Conservation (phyloP, 371 early-diverging fungal genomes). For the Rhizopus stolonifer region DNA sequence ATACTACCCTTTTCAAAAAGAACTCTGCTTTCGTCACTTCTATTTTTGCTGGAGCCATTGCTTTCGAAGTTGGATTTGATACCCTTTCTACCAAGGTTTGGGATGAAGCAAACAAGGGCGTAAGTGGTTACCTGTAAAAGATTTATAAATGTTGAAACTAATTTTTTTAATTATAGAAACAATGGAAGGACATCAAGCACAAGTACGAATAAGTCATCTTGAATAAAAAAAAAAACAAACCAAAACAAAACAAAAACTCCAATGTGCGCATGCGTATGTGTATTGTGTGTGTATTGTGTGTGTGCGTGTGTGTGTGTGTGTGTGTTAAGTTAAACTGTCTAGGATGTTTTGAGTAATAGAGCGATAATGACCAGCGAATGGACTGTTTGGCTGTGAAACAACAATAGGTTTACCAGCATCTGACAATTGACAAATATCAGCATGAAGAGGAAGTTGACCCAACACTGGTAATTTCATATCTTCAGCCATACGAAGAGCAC, state of each 20-base stretch:
- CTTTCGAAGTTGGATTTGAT: conserved; percentile 78
- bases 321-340: conserved; percentile 18
- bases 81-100: conserved; percentile 64
- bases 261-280: no score
- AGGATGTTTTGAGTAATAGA: conserved; percentile 62
- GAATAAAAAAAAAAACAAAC: no score
- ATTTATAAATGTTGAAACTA: neutral
- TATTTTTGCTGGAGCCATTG: conserved; percentile 79
- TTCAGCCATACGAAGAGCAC: conserved; percentile 61
- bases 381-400: conserved; percentile 64
- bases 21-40: conserved; percentile 72
- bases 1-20: conserved; percentile 70
- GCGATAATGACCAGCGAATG: conserved; percentile 60
- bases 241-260: no score
- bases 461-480: conserved; percentile 65
- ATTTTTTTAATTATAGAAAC: conserved; percentile 37
- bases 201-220: conserved; percentile 65
- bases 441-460: conserved; percentile 80
- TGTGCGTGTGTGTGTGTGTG: neutral
- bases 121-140: conserved; percentile 46
- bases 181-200: conserved; percentile 77
- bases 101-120: conserved; percentile 83
- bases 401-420: conserved; percentile 83
- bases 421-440: conserved; percentile 68
- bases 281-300: no score